phyloP scores from a whole-genome alignment of 164 flowering plant species.

The Kalanchoe fedtschenkoi region DNA sequence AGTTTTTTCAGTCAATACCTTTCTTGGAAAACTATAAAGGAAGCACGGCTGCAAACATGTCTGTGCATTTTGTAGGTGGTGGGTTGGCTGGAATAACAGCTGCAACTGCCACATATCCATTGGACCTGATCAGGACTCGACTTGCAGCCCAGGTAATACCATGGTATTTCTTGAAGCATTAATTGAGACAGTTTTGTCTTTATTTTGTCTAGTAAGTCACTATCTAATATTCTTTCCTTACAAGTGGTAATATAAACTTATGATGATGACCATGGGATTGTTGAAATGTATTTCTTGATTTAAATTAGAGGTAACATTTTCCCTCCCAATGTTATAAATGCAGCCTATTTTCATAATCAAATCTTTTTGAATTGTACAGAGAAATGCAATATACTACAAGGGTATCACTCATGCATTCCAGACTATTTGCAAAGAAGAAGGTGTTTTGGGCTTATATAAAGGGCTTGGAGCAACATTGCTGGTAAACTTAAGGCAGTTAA shows the following conservation, averaged over 20 bases:
- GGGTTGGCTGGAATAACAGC: conserved; percentile 69
- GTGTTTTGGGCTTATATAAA: conserved; percentile 40
- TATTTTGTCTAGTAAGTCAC: neutral
- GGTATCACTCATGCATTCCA: conserved; percentile 52
- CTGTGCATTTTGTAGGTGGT: conserved; percentile 42
- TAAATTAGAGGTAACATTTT: neutral
- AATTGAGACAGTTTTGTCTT: neutral
- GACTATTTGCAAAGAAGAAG: conserved; percentile 48
- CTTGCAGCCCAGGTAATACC: conserved; percentile 61
- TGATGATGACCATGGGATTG: neutral
- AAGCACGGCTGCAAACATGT: conserved; percentile 24
- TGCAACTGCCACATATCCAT: conserved; percentile 59
- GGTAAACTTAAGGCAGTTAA: conserved; percentile 30
- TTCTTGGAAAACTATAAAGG: conserved; percentile 26
- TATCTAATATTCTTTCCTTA: neutral
- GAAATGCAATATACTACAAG: conserved; percentile 44
- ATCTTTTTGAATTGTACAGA: conserved; percentile 26
- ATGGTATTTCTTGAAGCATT: neutral
- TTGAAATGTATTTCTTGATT: neutral
- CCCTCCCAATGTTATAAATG: neutral
- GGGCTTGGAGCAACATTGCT: conserved; percentile 72
- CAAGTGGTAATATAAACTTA: neutral
- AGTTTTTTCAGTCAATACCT: conserved; percentile 28
- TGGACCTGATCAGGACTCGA: conserved; percentile 69
- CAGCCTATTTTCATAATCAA: neutral